A percentile compares a stretch with the other conserved stretches of the same genome.
These are phyloP conservation scores for Coffea humblotiana DNA, from an alignment of 305 asterid species.

Conservation along the genomic window DNA sequence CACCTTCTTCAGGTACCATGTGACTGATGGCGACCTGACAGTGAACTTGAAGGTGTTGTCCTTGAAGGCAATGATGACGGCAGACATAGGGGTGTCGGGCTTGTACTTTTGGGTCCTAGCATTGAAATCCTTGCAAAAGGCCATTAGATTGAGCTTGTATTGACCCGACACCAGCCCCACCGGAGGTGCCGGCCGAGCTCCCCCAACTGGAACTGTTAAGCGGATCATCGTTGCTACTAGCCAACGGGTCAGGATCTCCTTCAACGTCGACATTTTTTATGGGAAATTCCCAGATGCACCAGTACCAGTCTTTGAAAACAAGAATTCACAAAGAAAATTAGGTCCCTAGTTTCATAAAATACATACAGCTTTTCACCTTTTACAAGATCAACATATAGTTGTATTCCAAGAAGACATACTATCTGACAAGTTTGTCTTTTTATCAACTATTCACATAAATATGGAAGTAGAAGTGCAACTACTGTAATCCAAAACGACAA, in stretches of 20 bases:
- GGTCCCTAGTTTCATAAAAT: too few relatives aligned
- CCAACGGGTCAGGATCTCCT: slow-evolving; percentile 83
- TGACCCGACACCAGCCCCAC: slow-evolving; percentile 91
- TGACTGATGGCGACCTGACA: too few relatives aligned
- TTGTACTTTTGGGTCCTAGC: slow-evolving; percentile 84
- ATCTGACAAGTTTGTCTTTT: too few relatives aligned
- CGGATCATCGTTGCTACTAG: slow-evolving; percentile 90
- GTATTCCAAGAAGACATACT: too few relatives aligned
- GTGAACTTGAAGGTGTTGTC: slow-evolving; percentile 85
- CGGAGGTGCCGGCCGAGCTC: slow-evolving; percentile 84
- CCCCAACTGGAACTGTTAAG: slow-evolving; percentile 24
- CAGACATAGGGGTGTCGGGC: slow-evolving; percentile 82
- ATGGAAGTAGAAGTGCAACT: too few relatives aligned
- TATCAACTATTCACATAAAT: too few relatives aligned
- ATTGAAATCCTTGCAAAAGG: slow-evolving; percentile 42
- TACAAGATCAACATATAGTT: too few relatives aligned
- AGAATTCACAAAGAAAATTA: too few relatives aligned
- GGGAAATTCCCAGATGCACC: too few relatives aligned
- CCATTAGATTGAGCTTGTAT: slow-evolving; percentile 60
- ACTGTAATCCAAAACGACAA: too few relatives aligned
- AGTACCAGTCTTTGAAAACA: too few relatives aligned
- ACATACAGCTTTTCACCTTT: too few relatives aligned
- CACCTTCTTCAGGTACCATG: slow-evolving; percentile 73
- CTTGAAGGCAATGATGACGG: slow-evolving; percentile 63
- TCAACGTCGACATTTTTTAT: slow-evolving; percentile 18